These are phyloP conservation scores for Alternaria sp. DNA, from an alignment of 2,329 filamentous ascomycete species.

Conservation along the genomic window DNA sequence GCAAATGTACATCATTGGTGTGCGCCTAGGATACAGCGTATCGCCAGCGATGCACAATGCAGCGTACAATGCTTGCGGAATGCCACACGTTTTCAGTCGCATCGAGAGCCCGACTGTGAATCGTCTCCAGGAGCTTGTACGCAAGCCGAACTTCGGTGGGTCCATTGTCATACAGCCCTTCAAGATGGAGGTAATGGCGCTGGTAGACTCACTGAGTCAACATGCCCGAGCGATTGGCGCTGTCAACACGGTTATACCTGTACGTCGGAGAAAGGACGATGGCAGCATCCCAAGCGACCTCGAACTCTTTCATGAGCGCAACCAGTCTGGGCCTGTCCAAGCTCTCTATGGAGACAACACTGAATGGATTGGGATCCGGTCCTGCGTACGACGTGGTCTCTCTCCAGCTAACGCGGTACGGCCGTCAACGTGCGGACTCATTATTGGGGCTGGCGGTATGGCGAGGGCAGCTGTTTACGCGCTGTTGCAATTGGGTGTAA, in stretches of 20 bases:
- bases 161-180: constrained; percentile 75
- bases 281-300: constrained; percentile 63
- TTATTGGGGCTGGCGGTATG: constrained; percentile 73
- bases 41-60: constrained; percentile 80
- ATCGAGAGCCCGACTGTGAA: constrained; percentile 68
- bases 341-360: constrained; percentile 81
- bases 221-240: constrained; percentile 78
- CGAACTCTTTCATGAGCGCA: constrained; percentile 63
- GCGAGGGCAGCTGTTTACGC: constrained; percentile 78
- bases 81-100: constrained; percentile 71
- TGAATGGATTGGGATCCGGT: constrained; percentile 80
- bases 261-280: constrained; percentile 65
- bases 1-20: constrained; percentile 77
- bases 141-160: constrained; percentile 72
- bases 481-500: constrained; percentile 77
- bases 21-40: constrained; percentile 72
- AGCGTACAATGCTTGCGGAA: constrained; percentile 69
- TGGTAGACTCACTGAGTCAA: constrained; percentile 70
- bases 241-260: constrained; percentile 76
- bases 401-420: constrained; percentile 71
- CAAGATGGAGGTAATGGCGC: constrained; percentile 72
- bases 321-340: constrained; percentile 69
- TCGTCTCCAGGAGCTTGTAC: constrained; percentile 68
- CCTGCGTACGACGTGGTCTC: constrained; percentile 73
- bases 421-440: constrained; percentile 58